Evolutionary conservation across 2,329 filamentous ascomycete species (phyloP).

Genomic region (Paracoccidioides brasiliensis): DNA sequence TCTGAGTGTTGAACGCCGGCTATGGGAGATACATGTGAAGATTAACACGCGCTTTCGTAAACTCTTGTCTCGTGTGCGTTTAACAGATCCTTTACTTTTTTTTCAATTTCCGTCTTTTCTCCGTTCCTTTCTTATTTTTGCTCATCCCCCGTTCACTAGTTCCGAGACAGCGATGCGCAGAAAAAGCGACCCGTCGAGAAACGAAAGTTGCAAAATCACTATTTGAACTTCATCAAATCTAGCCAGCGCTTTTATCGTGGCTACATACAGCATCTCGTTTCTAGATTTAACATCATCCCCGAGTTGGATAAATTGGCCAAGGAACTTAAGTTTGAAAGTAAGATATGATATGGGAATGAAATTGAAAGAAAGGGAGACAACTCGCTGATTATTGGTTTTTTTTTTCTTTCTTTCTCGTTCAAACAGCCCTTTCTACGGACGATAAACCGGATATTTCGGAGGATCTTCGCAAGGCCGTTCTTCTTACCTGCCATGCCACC

Average conservation of each 20-base stretch:
- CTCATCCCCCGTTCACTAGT: slow-evolving; percentile 22
- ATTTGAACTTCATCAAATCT: slow-evolving; percentile 72
- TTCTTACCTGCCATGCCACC: slow-evolving; percentile 66
- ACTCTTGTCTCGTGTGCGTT: slow-evolving; percentile 43
- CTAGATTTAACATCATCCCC: slow-evolving; percentile 42
- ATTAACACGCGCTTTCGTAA: slow-evolving; percentile 70
- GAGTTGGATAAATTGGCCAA: slow-evolving; percentile 46
- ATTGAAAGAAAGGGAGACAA: not conserved
- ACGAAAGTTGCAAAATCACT: slow-evolving; percentile 69
- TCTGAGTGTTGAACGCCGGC: slow-evolving; percentile 48
- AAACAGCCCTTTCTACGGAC: slow-evolving; percentile 30
- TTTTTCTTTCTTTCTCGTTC: too few species aligned
- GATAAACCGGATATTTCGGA: slow-evolving; percentile 35
- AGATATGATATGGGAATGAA: slow-evolving; percentile 12
- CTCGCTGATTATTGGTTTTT: not conserved
- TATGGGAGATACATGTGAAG: slow-evolving; percentile 68
- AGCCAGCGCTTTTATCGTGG: slow-evolving; percentile 80
- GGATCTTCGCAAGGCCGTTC: slow-evolving; percentile 45
- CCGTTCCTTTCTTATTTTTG: not conserved
- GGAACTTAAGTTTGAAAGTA: slow-evolving; percentile 38
- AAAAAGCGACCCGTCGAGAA: slow-evolving; percentile 48
- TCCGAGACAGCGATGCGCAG: slow-evolving; percentile 33
- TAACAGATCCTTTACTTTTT: slow-evolving; percentile 5
- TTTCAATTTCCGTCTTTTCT: slow-evolving; percentile 5
- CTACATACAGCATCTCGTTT: slow-evolving; percentile 65